These are phyloP conservation scores for Pseudopithomyces maydicus DNA, from an alignment of 2,329 filamentous ascomycete species.

Conservation along the genomic window DNA sequence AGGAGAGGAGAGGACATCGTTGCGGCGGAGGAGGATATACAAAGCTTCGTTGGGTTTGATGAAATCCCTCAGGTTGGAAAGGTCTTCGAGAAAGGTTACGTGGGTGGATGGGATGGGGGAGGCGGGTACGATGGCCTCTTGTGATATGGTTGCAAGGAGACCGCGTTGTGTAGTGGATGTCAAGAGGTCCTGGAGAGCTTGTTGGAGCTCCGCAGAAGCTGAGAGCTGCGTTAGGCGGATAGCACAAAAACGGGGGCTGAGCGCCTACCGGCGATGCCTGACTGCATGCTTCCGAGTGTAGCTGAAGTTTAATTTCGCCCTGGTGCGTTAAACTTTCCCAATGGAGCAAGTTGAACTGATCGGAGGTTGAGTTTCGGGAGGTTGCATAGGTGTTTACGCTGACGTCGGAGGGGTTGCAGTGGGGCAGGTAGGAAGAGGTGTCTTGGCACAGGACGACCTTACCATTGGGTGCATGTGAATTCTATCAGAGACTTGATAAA, in stretches of 20 bases:
- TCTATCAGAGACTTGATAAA: background rate
- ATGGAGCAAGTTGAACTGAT: background rate
- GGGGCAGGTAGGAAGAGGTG: slow-evolving; percentile 25
- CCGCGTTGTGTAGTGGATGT: slow-evolving; percentile 67
- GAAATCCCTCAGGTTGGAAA: slow-evolving; percentile 65
- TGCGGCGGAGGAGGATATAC: slow-evolving; percentile 76
- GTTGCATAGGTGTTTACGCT: slow-evolving; percentile 23
- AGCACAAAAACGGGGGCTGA: background rate
- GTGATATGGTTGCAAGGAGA: slow-evolving; percentile 70
- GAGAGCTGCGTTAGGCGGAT: slow-evolving; percentile 2
- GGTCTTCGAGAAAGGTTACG: slow-evolving; percentile 66
- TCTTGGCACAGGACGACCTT: slow-evolving; percentile 13
- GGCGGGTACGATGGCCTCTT: slow-evolving; percentile 70
- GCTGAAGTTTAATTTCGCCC: background rate
- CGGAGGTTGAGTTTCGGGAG: background rate
- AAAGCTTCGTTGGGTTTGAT: slow-evolving; percentile 70
- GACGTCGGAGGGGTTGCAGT: slow-evolving; percentile 25
- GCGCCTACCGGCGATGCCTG: slow-evolving; percentile 71
- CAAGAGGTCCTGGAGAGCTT: slow-evolving; percentile 73
- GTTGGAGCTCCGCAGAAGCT: slow-evolving; percentile 77
- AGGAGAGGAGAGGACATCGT: slow-evolving; percentile 53
- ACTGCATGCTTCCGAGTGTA: slow-evolving; percentile 66
- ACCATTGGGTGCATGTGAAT: background rate
- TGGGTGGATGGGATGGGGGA: slow-evolving; percentile 57
- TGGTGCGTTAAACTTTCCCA: too few species aligned